phyloP scores from a whole-genome alignment of 192 early-diverging fungal genomes.

The Linnemannia schmuckeri region DNA sequence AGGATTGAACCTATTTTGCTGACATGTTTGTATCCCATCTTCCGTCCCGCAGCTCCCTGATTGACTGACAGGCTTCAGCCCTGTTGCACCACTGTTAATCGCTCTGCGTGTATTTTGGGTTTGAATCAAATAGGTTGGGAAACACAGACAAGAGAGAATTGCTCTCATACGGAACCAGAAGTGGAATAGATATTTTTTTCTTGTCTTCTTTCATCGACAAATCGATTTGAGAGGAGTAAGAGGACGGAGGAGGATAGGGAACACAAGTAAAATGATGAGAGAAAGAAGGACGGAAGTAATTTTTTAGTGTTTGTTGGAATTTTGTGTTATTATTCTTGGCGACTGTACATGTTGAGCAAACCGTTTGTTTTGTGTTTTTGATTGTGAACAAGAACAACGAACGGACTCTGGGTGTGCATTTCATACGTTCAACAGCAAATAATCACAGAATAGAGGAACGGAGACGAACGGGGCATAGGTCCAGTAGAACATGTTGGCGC shows the following conservation, averaged over 20 bases:
- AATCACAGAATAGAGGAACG: no score
- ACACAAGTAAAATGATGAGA: not conserved
- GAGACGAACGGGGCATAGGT: no score
- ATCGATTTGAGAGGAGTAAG: not conserved
- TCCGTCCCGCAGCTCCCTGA: not conserved
- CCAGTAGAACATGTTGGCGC: no score
- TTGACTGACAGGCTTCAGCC: not conserved
- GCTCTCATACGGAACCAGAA: not conserved
- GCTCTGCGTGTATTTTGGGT: not conserved
- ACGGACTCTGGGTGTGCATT: no score
- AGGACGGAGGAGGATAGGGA: not conserved
- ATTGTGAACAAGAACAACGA: no score
- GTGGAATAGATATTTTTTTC: not conserved
- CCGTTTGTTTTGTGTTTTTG: not conserved
- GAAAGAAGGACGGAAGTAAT: not conserved
- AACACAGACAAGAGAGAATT: not conserved
- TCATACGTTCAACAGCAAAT: no score
- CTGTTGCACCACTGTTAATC: not conserved
- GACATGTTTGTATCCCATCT: not conserved
- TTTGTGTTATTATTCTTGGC: no score
- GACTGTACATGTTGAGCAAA: no score
- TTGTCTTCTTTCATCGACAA: not conserved
- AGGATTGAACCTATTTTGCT: not conserved
- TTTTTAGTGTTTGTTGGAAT: no score
- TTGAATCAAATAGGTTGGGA: not conserved